Conservation (phyloP, 768 basidiomycete species). For the Cystobasidium onofrii region DNA sequence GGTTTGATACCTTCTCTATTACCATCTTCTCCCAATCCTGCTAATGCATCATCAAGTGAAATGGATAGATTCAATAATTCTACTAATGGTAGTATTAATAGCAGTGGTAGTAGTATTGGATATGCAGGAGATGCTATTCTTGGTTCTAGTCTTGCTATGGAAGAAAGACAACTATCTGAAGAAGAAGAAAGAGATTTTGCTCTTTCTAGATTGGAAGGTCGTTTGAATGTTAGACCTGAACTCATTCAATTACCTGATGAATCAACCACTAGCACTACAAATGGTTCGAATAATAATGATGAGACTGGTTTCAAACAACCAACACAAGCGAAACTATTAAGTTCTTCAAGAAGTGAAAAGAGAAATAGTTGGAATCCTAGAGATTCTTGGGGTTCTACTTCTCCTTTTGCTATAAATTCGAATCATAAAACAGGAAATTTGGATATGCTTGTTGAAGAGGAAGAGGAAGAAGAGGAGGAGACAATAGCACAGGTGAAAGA, state of each 20-base stretch:
- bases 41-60: not conserved
- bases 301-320: not conserved
- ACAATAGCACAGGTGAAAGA: too few species aligned
- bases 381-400: constrained; percentile 22
- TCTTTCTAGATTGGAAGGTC: constrained; percentile 75
- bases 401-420: not conserved
- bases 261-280: not conserved
- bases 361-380: constrained; percentile 8
- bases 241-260: constrained; percentile 37
- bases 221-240: constrained; percentile 52
- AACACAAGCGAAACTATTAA: not conserved
- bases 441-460: constrained; percentile 67
- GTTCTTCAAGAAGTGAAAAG: not conserved
- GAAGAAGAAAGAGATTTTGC: constrained; percentile 74
- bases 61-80: not conserved
- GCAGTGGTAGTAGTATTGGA: not conserved
- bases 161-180: constrained; percentile 55
- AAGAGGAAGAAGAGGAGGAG: constrained; percentile 50
- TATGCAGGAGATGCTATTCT: not conserved
- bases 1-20: constrained; percentile 44
- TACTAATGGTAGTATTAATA: not conserved
- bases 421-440: constrained; percentile 28
- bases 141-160: constrained; percentile 45
- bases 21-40: constrained; percentile 26
- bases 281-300: not conserved